These are phyloP conservation scores for Candida bentonensis DNA, from an alignment of 805 yeast species.

Conservation along the genomic window DNA sequence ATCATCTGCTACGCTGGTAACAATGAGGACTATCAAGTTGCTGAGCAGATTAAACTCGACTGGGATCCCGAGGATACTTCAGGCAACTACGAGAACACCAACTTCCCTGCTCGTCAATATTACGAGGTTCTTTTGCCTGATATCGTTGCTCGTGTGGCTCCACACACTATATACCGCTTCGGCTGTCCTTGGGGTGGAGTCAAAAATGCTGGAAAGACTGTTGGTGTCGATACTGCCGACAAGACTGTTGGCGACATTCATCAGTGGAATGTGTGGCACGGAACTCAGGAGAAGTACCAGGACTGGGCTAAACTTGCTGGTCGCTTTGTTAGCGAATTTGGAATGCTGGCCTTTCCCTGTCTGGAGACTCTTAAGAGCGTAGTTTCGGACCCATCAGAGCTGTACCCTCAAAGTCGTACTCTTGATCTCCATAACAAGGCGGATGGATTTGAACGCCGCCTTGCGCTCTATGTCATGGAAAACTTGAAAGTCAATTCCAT, in stretches of 20 bases:
- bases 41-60: conserved; percentile 23
- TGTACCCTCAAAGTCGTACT: conserved; percentile 30
- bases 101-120: conserved; percentile 30
- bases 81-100: conserved; percentile 2
- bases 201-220: conserved; percentile 23
- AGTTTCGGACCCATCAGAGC: conserved; percentile 26
- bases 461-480: conserved; percentile 33
- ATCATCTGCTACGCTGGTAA: conserved; percentile 31
- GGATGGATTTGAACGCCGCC: conserved; percentile 31
- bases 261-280: conserved; percentile 49
- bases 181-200: conserved; percentile 39
- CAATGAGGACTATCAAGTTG: conserved; percentile 34
- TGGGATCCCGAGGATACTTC: conserved; percentile 13
- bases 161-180: conserved; percentile 27
- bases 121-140: conserved; percentile 29
- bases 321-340: conserved; percentile 39
- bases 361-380: conserved; percentile 23
- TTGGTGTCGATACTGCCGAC: conserved; percentile 33
- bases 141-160: conserved; percentile 16
- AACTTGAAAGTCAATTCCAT: conserved; percentile 26
- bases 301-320: conserved; percentile 34
- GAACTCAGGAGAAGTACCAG: conserved; percentile 34
- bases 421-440: conserved; percentile 38
- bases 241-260: conserved; percentile 35
- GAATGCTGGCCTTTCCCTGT: conserved; percentile 35